Evolutionary conservation across 345 rosid genomes (phyloP).

Genomic region (Nasturtium officinale): DNA sequence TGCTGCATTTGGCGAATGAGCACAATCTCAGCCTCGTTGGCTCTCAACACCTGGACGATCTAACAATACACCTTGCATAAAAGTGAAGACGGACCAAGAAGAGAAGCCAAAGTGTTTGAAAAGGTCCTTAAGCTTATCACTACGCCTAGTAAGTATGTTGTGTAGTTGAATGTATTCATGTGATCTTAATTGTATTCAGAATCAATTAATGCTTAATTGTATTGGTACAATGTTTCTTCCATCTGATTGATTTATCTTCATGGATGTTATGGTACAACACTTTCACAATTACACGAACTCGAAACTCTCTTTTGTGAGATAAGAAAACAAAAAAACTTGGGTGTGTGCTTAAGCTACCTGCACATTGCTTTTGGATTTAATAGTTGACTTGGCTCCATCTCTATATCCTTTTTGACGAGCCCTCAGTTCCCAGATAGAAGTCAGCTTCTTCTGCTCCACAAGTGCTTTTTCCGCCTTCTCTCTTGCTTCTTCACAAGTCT

Average conservation of each 20-base stretch:
- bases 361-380: constrained; percentile 57
- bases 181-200: constrained; percentile 14
- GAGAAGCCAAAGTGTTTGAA: constrained; percentile 12
- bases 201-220: constrained; percentile 21
- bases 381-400: constrained; percentile 56
- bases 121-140: not conserved
- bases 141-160: constrained; percentile 22
- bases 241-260: constrained; percentile 14
- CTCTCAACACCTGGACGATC: constrained; percentile 61
- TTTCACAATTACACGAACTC: not conserved
- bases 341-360: constrained; percentile 45
- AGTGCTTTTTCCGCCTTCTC: constrained; percentile 79
- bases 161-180: not conserved
- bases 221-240: constrained; percentile 18
- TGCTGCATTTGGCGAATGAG: constrained; percentile 91
- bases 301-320: constrained; percentile 21
- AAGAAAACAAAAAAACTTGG: not conserved
- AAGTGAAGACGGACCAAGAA: constrained; percentile 13
- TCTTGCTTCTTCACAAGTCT: constrained; percentile 94
- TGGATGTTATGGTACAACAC: constrained; percentile 21
- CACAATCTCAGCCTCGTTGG: constrained; percentile 71
- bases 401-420: constrained; percentile 92
- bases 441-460: constrained; percentile 72
- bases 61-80: constrained; percentile 49
- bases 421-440: constrained; percentile 74